Conservation (phyloP, 148 eudicot genomes). For the Polygonum maritimum region DNA sequence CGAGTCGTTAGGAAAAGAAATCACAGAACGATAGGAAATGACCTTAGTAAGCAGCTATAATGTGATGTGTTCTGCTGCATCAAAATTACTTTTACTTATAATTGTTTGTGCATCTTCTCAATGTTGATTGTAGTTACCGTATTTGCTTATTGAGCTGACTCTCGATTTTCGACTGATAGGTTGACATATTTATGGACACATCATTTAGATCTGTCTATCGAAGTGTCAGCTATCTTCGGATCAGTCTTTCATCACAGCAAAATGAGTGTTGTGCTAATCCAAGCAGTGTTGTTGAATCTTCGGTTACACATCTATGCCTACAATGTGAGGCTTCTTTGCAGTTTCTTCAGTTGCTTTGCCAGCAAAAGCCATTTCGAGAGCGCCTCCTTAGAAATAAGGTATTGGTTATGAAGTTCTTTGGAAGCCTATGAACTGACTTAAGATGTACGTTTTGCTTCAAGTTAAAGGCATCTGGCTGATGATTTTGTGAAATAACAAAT, state of each 20-base stretch:
- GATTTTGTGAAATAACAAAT: background rate
- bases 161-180: constrained; percentile 36
- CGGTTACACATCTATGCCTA: constrained; percentile 50
- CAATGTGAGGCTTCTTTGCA: constrained; percentile 93
- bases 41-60: background rate
- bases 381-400: constrained; percentile 81
- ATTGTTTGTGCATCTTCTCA: background rate
- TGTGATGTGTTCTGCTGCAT: background rate
- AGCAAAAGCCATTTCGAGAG: constrained; percentile 75
- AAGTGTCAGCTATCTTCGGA: constrained; percentile 53
- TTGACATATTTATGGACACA: constrained; percentile 66
- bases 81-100: background rate
- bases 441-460: background rate
- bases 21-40: background rate
- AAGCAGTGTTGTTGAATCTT: constrained; percentile 32
- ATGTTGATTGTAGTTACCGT: background rate
- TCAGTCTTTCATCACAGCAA: constrained; percentile 40
- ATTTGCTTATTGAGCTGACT: background rate
- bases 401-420: constrained; percentile 1
- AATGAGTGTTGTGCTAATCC: constrained; percentile 21
- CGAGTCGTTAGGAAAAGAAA: background rate
- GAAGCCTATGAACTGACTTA: background rate
- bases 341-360: constrained; percentile 77
- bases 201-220: constrained; percentile 72
- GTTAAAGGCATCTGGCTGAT: background rate